Evolutionary conservation across 805 yeast genomes (phyloP).

Genomic region (Yarrowia sp.): DNA sequence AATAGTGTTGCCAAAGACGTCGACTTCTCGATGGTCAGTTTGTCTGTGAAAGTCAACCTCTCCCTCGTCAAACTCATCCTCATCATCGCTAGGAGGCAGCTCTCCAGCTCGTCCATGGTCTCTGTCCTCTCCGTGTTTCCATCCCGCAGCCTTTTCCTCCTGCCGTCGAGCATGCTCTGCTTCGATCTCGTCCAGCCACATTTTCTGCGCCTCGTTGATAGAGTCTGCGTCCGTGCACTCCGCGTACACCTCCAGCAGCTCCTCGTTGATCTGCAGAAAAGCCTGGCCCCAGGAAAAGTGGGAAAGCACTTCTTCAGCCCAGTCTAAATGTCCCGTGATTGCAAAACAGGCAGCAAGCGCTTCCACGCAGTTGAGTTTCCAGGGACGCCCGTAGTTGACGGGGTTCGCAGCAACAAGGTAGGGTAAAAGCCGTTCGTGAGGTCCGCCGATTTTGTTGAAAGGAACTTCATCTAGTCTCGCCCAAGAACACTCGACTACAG

Average conservation of each 20-base stretch:
- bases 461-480: conserved; percentile 98
- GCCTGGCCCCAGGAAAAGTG: conserved; percentile 94
- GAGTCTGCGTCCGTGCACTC: conserved; percentile 78
- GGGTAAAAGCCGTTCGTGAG: conserved; percentile 80
- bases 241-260: conserved; percentile 69
- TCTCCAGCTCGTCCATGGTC: conserved; percentile 36
- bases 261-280: conserved; percentile 78
- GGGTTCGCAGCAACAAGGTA: conserved; percentile 95
- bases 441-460: conserved; percentile 86
- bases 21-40: not conserved
- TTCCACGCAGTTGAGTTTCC: conserved; percentile 94
- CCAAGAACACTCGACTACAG: conserved; percentile 99
- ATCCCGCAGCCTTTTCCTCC: conserved; percentile 56
- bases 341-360: conserved; percentile 97
- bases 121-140: conserved; percentile 48
- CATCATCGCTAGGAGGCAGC: conserved; percentile 35
- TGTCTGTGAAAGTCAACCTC: conserved; percentile 18
- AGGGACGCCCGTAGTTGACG: conserved; percentile 93
- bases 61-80: conserved; percentile 30
- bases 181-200: conserved; percentile 68
- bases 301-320: conserved; percentile 75
- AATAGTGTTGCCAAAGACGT: conserved; percentile 13
- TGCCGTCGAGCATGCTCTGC: conserved; percentile 37
- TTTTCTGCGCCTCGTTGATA: conserved; percentile 66
- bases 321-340: conserved; percentile 83